phyloP scores from a whole-genome alignment of 176 grass and related monocot genomes.

The Tuctoria greenei region DNA sequence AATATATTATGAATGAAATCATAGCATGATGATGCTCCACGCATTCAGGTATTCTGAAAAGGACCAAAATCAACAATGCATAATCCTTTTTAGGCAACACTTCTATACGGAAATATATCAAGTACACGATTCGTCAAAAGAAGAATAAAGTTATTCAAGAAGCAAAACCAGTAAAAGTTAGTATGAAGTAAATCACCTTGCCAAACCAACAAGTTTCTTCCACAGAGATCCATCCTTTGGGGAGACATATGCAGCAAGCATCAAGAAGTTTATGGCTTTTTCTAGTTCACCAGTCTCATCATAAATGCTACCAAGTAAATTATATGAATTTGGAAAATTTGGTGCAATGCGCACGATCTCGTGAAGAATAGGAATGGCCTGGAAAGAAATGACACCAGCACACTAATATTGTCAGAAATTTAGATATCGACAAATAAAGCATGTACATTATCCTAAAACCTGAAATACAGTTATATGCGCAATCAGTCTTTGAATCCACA shows the following conservation, averaged over 20 bases:
- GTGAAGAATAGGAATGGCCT: conserved; percentile 79
- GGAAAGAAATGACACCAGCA: not conserved
- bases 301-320: conserved; percentile 81
- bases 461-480: not conserved
- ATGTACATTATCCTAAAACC: not conserved
- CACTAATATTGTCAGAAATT: conserved; percentile 7
- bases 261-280: conserved; percentile 78
- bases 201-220: conserved; percentile 76
- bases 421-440: not conserved
- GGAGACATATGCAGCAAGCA: conserved; percentile 83
- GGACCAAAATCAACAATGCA: not conserved
- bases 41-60: not conserved
- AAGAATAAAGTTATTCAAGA: not conserved
- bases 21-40: not conserved
- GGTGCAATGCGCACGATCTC: conserved; percentile 78
- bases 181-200: conserved; percentile 41
- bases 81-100: not conserved
- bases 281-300: conserved; percentile 64
- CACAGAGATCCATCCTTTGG: conserved; percentile 83
- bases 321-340: conserved; percentile 74
- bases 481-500: not conserved
- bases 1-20: not conserved
- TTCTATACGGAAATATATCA: conserved; percentile 1
- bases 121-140: not conserved
- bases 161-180: not conserved